These are phyloP conservation scores for Ophiostoma perfectum DNA, from an alignment of 2,329 filamentous ascomycete genomes.

Conservation along the genomic window DNA sequence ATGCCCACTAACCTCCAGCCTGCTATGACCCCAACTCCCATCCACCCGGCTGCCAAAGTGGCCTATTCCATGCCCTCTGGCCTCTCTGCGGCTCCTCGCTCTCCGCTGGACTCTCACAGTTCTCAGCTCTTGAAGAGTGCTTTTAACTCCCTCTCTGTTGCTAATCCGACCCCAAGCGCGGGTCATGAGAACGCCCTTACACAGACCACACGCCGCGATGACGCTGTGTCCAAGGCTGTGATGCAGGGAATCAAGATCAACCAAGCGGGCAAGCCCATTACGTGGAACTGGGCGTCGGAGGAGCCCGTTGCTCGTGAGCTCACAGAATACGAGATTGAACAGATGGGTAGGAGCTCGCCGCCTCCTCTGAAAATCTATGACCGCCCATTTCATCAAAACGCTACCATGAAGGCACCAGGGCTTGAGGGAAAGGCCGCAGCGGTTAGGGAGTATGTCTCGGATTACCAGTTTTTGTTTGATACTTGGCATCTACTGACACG, in stretches of 20 bases:
- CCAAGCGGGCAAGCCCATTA: conserved; percentile 16
- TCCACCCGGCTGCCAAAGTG: not conserved
- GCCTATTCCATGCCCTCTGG: not conserved
- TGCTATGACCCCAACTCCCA: not conserved
- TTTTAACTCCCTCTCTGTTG: not conserved
- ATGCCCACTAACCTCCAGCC: conserved; percentile 13
- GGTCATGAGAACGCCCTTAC: not conserved
- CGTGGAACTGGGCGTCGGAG: conserved; percentile 20
- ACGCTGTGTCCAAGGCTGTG: conserved; percentile 15
- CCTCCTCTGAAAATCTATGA: not conserved
- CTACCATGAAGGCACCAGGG: not conserved
- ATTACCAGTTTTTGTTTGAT: not conserved
- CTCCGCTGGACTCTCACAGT: not conserved
- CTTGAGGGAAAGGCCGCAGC: not conserved
- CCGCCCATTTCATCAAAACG: not conserved
- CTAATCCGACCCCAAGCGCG: not conserved
- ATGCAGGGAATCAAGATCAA: conserved; percentile 19
- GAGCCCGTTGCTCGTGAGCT: conserved; percentile 17
- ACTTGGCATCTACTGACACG: not conserved
- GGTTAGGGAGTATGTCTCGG: not conserved
- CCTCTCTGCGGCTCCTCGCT: not conserved
- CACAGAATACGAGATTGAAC: not conserved
- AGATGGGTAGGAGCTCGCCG: not conserved
- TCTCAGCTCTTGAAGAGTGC: not conserved
- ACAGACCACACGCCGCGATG: not conserved